Evolutionary conservation across 306 rosid genomes (phyloP).

Genomic region (Vigna angularis): DNA sequence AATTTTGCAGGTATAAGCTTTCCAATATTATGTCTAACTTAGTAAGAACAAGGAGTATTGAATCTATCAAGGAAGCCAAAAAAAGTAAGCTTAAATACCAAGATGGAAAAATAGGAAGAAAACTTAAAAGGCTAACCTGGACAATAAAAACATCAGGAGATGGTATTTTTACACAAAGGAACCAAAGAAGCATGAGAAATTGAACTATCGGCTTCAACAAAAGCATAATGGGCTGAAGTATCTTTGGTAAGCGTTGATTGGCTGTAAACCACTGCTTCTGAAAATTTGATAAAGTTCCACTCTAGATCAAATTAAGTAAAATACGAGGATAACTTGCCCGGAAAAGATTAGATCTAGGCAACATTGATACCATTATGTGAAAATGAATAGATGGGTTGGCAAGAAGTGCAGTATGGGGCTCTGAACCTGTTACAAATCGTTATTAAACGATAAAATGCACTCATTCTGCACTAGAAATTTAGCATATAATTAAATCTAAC

Average conservation of each 20-base stretch:
- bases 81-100: neutral
- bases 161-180: conserved; percentile 73
- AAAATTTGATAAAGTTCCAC: conserved; percentile 41
- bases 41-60: conserved; percentile 14
- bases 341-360: conserved; percentile 8
- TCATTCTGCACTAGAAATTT: conserved; percentile 4
- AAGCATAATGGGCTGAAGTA: conserved; percentile 70
- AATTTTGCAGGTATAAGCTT: conserved; percentile 8
- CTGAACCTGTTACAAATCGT: conserved; percentile 72
- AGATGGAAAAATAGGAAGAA: neutral
- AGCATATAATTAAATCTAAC: conserved; percentile 8
- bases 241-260: conserved; percentile 60
- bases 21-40: conserved; percentile 13
- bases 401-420: conserved; percentile 75
- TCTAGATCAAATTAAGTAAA: conserved; percentile 29
- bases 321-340: conserved; percentile 8
- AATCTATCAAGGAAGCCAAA: conserved; percentile 20
- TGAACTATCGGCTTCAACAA: conserved; percentile 84
- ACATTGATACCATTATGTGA: conserved; percentile 69
- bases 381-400: conserved; percentile 75
- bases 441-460: conserved; percentile 26
- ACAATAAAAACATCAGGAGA: conserved; percentile 87
- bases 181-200: conserved; percentile 83
- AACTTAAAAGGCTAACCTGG: conserved; percentile 65
- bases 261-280: conserved; percentile 80